phyloP scores from a whole-genome alignment of 306 rosid species.

The Cucumis melo region DNA sequence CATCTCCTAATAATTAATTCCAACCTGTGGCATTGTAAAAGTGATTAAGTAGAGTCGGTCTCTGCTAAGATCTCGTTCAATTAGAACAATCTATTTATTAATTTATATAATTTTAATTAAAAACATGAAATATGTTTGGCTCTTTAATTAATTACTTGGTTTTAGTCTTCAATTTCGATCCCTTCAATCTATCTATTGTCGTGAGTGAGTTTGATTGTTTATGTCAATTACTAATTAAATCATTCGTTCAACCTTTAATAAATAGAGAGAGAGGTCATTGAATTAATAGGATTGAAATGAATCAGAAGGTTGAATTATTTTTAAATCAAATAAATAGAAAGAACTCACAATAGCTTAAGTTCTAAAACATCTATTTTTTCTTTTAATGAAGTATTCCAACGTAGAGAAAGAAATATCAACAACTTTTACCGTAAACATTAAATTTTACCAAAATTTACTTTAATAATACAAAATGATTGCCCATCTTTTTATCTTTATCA shows the following conservation, averaged over 20 bases:
- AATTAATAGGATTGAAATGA: neutral
- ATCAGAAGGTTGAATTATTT: neutral
- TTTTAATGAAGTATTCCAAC: no score
- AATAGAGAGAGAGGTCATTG: neutral
- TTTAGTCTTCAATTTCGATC: neutral
- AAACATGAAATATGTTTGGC: no score
- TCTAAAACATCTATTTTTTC: no score
- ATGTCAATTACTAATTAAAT: neutral
- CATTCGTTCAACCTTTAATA: neutral
- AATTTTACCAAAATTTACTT: no score
- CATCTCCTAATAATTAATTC: neutral
- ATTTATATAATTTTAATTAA: neutral
- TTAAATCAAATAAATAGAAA: neutral
- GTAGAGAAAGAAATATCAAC: no score
- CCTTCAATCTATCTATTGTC: neutral
- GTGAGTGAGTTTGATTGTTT: neutral
- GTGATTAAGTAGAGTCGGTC: neutral
- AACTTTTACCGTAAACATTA: no score
- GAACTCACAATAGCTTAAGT: no score
- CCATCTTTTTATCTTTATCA: no score
- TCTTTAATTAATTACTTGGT: no score
- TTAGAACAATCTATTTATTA: neutral
- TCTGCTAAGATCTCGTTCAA: neutral
- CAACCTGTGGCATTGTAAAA: neutral
- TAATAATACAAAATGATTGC: no score